A percentile compares a stretch with the other conserved stretches of the same genome.
phyloP scores from a whole-genome alignment of 2,329 filamentous ascomycete species.

The Fusarium armeniacum region DNA sequence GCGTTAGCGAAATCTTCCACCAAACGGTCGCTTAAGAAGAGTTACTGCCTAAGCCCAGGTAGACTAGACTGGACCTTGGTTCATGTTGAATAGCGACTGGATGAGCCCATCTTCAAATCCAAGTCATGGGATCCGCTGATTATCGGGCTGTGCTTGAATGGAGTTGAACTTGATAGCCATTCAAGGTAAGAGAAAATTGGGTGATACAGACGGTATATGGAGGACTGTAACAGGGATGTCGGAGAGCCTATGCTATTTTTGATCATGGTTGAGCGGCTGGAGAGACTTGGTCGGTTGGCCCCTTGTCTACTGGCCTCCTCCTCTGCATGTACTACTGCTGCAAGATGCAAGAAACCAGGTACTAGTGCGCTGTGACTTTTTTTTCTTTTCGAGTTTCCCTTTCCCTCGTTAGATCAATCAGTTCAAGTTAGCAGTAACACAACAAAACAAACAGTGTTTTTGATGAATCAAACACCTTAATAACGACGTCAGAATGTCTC shows the following conservation, averaged over 20 bases:
- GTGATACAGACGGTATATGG: constrained; percentile 11
- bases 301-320: background rate
- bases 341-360: constrained; percentile 15
- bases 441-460: background rate
- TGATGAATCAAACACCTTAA: no score
- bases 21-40: constrained; percentile 5
- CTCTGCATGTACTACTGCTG: constrained; percentile 10
- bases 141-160: constrained; percentile 23
- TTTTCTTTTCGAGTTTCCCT: background rate
- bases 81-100: background rate
- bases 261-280: constrained; percentile 14
- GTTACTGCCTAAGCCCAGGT: background rate
- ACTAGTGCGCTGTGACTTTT: constrained; percentile 3
- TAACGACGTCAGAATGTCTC: background rate
- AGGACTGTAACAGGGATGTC: constrained; percentile 19
- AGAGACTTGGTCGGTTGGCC: background rate
- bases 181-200: constrained; percentile 25
- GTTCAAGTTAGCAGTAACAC: background rate
- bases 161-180: constrained; percentile 8
- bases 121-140: constrained; percentile 18
- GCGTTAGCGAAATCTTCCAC: background rate
- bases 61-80: background rate
- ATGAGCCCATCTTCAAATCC: background rate
- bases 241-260: constrained; percentile 35
- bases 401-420: background rate